phyloP scores from a whole-genome alignment of 129 eudicot species.

The Chrysanthemum lavandulifolium region DNA sequence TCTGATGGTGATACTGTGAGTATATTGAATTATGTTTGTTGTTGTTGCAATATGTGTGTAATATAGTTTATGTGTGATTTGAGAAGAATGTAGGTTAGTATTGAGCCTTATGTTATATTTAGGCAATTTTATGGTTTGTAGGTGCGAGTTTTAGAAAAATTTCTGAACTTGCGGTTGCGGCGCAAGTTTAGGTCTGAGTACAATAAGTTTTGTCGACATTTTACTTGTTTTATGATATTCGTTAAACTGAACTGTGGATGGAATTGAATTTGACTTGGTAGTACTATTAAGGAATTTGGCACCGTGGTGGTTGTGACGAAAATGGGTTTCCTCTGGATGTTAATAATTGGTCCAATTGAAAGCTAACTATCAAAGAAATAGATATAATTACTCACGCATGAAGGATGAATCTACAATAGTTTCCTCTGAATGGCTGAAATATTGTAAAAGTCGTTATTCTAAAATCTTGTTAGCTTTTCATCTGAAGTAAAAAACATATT shows the following conservation, averaged over 20 bases:
- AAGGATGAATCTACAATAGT: too few species aligned
- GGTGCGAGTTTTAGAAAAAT: slow-evolving; percentile 4
- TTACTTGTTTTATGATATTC: slow-evolving; percentile 8
- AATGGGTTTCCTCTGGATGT: too few species aligned
- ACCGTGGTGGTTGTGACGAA: background rate
- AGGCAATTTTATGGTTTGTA: background rate
- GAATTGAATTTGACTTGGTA: background rate
- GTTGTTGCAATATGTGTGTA: too few species aligned
- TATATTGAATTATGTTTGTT: too few species aligned
- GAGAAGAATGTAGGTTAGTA: background rate
- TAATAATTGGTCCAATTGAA: too few species aligned
- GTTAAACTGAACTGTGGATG: background rate
- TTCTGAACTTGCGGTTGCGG: background rate
- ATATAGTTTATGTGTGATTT: too few species aligned
- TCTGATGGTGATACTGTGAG: too few species aligned
- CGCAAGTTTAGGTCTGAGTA: background rate
- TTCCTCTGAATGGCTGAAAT: too few species aligned
- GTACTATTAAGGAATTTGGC: background rate
- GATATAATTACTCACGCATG: too few species aligned
- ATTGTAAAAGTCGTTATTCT: too few species aligned
- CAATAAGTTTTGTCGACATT: background rate
- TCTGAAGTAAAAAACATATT: background rate
- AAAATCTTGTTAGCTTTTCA: background rate
- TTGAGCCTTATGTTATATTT: slow-evolving; percentile 4
- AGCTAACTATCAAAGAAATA: too few species aligned